Conservation (phyloP, 108 stramenopile genomes). For the Nitzschia sp. region DNA sequence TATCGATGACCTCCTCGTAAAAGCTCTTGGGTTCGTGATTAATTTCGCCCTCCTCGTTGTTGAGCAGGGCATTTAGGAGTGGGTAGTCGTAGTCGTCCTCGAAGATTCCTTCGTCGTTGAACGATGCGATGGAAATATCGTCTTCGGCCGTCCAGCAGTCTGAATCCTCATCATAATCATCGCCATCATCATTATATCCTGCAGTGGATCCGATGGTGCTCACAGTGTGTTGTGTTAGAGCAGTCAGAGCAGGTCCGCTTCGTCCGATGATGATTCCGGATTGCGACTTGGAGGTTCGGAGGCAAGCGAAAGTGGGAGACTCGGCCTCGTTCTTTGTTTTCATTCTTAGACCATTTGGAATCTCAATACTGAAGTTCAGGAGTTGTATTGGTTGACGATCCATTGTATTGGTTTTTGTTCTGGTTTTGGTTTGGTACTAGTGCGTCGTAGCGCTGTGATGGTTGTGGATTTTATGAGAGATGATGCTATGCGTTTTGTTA, state of each 20-base stretch:
- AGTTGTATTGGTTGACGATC: neutral
- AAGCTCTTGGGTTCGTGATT: neutral
- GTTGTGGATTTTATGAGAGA: no score
- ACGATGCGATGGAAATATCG: neutral
- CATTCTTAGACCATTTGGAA: no score
- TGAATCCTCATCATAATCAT: neutral
- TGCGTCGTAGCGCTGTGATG: no score
- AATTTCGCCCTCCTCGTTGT: neutral
- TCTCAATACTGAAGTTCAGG: neutral
- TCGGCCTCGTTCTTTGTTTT: no score
- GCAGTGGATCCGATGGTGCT: neutral
- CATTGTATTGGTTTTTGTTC: no score
- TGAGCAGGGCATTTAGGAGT: neutral
- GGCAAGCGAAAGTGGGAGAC: no score
- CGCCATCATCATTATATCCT: no score
- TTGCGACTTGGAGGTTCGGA: no score
- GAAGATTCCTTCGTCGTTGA: neutral
- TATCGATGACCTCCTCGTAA: neutral
- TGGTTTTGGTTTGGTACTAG: no score
- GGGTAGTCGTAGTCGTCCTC: neutral
- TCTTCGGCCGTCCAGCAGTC: slow-evolving; percentile 1
- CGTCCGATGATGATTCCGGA: no score
- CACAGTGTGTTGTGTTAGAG: neutral
- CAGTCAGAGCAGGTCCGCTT: no score
- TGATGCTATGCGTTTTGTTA: no score